Evolutionary conservation across 2,329 filamentous ascomycete genomes (phyloP), one percentile per base, ranked within the genome.

Genomic region (Corniculantispora saksenae): DNA sequence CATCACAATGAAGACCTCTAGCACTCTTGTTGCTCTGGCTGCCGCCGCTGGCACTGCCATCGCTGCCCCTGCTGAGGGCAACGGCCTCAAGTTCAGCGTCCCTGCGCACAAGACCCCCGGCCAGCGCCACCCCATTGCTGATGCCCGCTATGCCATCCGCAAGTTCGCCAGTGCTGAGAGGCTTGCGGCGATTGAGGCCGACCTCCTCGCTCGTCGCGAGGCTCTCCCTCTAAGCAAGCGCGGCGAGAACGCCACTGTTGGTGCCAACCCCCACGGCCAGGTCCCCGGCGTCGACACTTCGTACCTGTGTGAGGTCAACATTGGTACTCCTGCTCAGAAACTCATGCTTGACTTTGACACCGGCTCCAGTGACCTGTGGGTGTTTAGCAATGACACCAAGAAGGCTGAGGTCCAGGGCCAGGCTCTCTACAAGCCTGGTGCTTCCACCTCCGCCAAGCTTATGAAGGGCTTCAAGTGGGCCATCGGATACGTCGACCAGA

Each of bases 381-480:
- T 81, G 32, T 82, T 82, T 67, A 81, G 79, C 67, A 78, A 79
- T 63, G 79, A 80, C 66, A 83, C 79, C 35, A 71, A 74, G 50
- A 60, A 70, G 40, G 40, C 63, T 21, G 69, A 79, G 61, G 72
- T 80, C 10, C 70, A 73, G 4, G 80, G 80, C 1, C 81, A 83
- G 67, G 71, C 73, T 0, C 57, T 78, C n/a, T 83, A 79, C 70
- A 70, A 78, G 45, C 77, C 81, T 1, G 67, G 62, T 29, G 70
- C 74, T 56, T 81, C 78, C 66, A 76, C 74, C 15, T 78, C 79
- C 1, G 72, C 81, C 15, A 67, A 75, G 67, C 70, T 74, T 63
- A 66, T 82, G 32, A 63, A 68, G 1, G 79, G 79, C 2, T 70
- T 71, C n/a, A 71, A 72, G 3, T 83, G 81, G 82, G 67, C 70